Evolutionary conservation across 208 protist species (phyloP), one percentile per base, ranked within the genome.

Genomic region (Leishmania major): DNA sequence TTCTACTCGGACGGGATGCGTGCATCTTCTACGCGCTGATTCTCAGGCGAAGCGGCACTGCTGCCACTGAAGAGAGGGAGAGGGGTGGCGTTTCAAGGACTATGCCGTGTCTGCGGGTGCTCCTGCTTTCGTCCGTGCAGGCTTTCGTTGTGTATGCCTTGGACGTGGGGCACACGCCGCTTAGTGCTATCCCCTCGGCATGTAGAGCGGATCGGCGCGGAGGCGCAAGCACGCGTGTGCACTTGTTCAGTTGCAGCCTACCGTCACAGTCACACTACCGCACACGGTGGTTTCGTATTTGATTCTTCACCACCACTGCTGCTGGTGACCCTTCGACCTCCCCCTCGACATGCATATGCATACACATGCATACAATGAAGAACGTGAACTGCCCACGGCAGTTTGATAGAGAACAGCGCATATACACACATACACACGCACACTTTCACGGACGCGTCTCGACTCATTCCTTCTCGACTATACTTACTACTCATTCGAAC

Each of bases 41-140:
- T 31, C n/a, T 40, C 31, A 17, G 62, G 17, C 13, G 5, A 40
- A 69, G 31, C 4, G 1, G 10, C 62, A 31, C 28, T 22, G 62
- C 31, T 22, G 31, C 15, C 13, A 19, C 31, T 19, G 31, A 40
- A 1, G 31, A 10, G 31, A 11, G 31, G 6, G 2, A 69, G 31
- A 25, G 31, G 31, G 62, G 31, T 40, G 28, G 28, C 71, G 22
- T 57, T n/a, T 77, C n/a, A 35, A 60, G 22, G 59, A 19, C 40
- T 80, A 19, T 80, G 25, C 13, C 28, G 15, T 80, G 49, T 45
- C 57, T 69, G 35, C 74, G 37, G 53, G 55, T 69, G 53, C 59
- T 84, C 31, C 75, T 77, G 79, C 66, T 83, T 45, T 83, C 49
- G 55, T 10, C 57, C n/a, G 57, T 31, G 17, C 25, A 31, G 57